Base-by-base conservation (phyloP, 2,329 filamentous ascomycete genomes). In the Penicillium oxalicum region DNA sequence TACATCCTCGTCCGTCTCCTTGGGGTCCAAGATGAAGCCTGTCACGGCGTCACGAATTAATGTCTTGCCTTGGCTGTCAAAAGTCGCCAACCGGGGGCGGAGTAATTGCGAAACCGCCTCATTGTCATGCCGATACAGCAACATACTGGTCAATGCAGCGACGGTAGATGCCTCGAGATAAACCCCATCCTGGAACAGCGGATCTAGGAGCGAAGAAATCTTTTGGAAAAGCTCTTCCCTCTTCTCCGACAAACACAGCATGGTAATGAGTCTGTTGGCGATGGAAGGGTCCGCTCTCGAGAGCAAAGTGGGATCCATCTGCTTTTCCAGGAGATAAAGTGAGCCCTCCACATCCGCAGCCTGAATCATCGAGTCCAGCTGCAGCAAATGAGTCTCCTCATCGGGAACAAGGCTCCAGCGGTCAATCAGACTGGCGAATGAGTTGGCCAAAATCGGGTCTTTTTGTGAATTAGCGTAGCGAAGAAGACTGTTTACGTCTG, bases 71-170 rank as follows among this genome's bases (percentile, higher is more conserved):
- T 78, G 74, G 4, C 57, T 49, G 29, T 66, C 63, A 44, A 69
- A 70, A 12, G 57, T 59, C 11, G 67, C 65, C 32, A 71, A 52
- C 25, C 83, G 76, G 40, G 87, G 86, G 25, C 90, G 88, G 12
- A 97, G 78, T 0, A 94, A 78, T 62, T 95, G 88, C 53, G 89
- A 85, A 4, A 89, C 83, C 52, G 94, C 89, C 54, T 84, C 82
- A 38, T 83, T 77, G 63, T 95, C 87, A 60, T 88, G 86, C 36
- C 86, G 82, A 52, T 81, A 78, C 9, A 96, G 77, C 57, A 95
- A 86, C 37, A 86, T 74, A 39, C 84, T 74, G 51, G 84, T 86
- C n/a, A 96, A 74, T 0, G 81, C 78, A 5, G 84, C 81, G 0
- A 93, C 80, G 0, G 90, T 94, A 38, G 83, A 77, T 0, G 90